phyloP scores from a whole-genome alignment of 305 asterid species.

The Fraxinus velutina region DNA sequence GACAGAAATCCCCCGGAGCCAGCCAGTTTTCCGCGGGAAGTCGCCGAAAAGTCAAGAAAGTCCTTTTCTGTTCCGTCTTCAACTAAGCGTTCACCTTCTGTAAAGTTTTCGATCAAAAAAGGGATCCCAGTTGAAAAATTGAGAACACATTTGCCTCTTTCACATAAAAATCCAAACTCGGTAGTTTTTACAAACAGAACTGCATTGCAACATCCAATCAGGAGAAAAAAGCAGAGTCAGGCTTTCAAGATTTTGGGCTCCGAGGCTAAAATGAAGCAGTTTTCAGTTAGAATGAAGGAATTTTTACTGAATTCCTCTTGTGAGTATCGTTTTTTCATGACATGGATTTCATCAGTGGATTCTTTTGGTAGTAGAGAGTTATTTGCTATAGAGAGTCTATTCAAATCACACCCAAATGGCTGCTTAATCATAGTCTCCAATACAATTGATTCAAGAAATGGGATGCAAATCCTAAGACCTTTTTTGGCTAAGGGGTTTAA shows the following conservation, averaged over 20 bases:
- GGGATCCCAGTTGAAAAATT: slow-evolving; percentile 28
- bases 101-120: slow-evolving; percentile 32
- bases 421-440: slow-evolving; percentile 64
- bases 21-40: slow-evolving; percentile 36
- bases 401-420: slow-evolving; percentile 60
- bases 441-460: slow-evolving; percentile 65
- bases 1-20: slow-evolving; percentile 31
- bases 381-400: slow-evolving; percentile 52
- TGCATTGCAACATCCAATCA: slow-evolving; percentile 17
- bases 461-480: slow-evolving; percentile 51
- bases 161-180: slow-evolving; percentile 41
- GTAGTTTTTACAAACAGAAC: slow-evolving; percentile 28
- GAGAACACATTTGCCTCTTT: slow-evolving; percentile 35
- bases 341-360: slow-evolving; percentile 69
- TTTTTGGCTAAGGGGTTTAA: slow-evolving; percentile 51
- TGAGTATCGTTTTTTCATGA: slow-evolving; percentile 69
- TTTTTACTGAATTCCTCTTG: slow-evolving; percentile 54
- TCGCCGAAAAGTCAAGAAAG: slow-evolving; percentile 41
- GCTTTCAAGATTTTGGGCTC: slow-evolving; percentile 29
- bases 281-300: slow-evolving; percentile 47
- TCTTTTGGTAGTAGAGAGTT: slow-evolving; percentile 65
- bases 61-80: slow-evolving; percentile 32
- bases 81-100: slow-evolving; percentile 28
- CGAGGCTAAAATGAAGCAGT: slow-evolving; percentile 29
- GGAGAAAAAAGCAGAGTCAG: slow-evolving; percentile 31